Conservation (phyloP, 345 rosid species). For the Ceriops zippeliana region DNA sequence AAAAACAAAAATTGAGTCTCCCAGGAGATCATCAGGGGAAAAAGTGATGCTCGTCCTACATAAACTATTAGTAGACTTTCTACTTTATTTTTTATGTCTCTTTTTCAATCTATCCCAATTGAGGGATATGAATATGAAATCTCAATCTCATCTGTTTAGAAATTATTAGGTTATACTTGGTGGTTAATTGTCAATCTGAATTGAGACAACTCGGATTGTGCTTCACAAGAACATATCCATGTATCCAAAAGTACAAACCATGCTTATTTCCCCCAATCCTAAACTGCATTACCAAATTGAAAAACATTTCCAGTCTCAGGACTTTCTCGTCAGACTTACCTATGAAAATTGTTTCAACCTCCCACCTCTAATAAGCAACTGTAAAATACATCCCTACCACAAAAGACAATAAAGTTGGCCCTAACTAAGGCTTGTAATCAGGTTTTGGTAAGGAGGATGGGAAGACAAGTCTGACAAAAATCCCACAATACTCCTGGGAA, state of each 20-base stretch:
- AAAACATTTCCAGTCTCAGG: not conserved
- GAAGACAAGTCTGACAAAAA: not conserved
- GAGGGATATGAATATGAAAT: too few relatives aligned
- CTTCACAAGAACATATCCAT: not conserved
- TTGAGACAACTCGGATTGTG: not conserved
- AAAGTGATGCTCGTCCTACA: too few relatives aligned
- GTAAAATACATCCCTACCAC: not conserved
- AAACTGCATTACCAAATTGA: not conserved
- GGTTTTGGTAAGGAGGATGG: not conserved
- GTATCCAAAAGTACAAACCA: not conserved
- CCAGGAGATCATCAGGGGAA: too few relatives aligned
- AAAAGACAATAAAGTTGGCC: not conserved
- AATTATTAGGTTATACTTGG: too few relatives aligned
- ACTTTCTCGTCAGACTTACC: not conserved
- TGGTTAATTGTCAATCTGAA: not conserved
- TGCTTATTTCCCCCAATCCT: constrained; percentile 2
- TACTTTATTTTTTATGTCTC: too few relatives aligned
- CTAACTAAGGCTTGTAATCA: not conserved
- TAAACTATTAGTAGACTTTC: too few relatives aligned
- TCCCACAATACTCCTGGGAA: not conserved
- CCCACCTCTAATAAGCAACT: not conserved
- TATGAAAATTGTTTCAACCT: not conserved
- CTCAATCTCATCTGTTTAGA: too few relatives aligned
- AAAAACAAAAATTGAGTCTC: too few relatives aligned
- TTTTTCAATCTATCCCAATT: too few relatives aligned